phyloP scores from a whole-genome alignment of 2,329 filamentous ascomycete species.

The Sphaerostilbella broomeana region DNA sequence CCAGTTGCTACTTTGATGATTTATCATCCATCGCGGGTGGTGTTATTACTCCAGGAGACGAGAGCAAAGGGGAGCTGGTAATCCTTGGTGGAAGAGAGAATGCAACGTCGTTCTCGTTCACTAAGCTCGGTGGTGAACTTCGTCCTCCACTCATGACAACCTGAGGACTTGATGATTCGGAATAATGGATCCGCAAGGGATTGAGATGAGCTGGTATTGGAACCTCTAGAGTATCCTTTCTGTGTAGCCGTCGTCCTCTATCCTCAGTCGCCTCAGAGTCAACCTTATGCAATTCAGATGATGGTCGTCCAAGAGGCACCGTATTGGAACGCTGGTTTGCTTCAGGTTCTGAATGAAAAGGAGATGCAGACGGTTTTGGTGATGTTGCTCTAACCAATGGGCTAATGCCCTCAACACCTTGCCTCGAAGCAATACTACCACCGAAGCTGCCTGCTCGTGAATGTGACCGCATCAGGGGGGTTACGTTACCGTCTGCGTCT shows the following conservation, averaged over 20 bases:
- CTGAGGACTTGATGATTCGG: background rate
- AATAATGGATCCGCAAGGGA: background rate
- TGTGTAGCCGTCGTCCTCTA: conserved; percentile 9
- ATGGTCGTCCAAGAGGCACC: background rate
- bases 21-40: background rate
- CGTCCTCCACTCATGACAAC: conserved; percentile 1
- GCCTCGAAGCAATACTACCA: too few species aligned
- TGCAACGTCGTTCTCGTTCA: background rate
- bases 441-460: conserved; percentile 35
- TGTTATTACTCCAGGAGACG: background rate
- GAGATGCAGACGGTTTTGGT: conserved; percentile 6
- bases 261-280: too few species aligned
- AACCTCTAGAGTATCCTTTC: conserved; percentile 16
- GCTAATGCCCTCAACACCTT: conserved; percentile 4
- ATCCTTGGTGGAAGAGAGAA: background rate
- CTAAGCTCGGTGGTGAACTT: background rate
- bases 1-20: too few species aligned
- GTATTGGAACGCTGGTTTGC: conserved; percentile 14
- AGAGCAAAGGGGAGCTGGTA: background rate
- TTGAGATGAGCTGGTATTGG: conserved; percentile 7
- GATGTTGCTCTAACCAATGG: conserved; percentile 6
- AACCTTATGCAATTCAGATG: conserved; percentile 2
- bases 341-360: background rate
- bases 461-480: conserved; percentile 19
- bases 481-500: conserved; percentile 26